Evolutionary conservation across 164 flowering plant species (phyloP), one percentile per base, ranked within the genome.

Genomic region (Sextonia rubra): DNA sequence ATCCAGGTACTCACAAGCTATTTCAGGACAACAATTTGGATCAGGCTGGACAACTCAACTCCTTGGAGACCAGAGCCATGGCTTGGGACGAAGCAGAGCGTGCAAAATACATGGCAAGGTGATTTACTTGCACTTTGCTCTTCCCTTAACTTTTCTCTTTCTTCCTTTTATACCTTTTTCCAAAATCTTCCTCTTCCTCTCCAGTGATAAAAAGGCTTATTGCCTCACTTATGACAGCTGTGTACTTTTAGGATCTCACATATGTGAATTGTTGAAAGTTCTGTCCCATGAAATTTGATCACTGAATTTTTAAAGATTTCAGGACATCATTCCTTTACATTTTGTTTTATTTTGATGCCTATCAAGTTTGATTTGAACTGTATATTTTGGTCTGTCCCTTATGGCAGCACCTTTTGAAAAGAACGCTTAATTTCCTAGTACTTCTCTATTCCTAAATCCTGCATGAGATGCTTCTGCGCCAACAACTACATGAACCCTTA

Each of bases 21-120:
- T 12, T 44, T 22, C 84, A 74, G 48, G 74, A 79, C 47, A 78
- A 62, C 22, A 76, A 69, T 69, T 32, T 60, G 14, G 89, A 82
- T 72, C 80, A 81, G 67, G 77, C 75, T 23, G 76, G 72, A 63
- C 85, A 80, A 71, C 17, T 78, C 69, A 87, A 75, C 79, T 79
- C 90, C 55, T 70, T 94, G 32, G 97, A 94, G 78, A 77, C 78
- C 7, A 76, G 92, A 67, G 98, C 98, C 8, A 76, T 83, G 78
- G 98, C 97, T 69, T 94, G 98, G 98, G 98, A 92, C 73, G 99
- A 95, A 82, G 99, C 97, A 0, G 97, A 92, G 64, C 90, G 97
- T 2, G 97, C 98, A 47, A 93, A 91, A 69, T 90, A 85, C 79
- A 88, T 78, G 85, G 99, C 99, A 49, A 92, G 99, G 99, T 95